Evolutionary conservation across 441 rosid species (phyloP).

Genomic region (Flueggea neowawraea): DNA sequence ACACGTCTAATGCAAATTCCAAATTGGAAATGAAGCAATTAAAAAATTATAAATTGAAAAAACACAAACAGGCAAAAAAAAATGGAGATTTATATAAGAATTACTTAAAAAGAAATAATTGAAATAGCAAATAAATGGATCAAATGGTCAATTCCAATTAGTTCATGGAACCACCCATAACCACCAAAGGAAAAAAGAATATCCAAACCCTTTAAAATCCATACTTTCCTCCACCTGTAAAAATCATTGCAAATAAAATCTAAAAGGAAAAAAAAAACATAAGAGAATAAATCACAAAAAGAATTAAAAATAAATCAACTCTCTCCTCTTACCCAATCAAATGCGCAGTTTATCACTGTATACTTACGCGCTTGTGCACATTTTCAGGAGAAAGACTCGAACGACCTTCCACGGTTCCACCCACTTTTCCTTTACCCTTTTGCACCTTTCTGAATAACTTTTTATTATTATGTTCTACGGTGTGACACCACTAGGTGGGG

Average conservation of each 20-base stretch:
- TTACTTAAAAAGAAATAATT: slow-evolving; percentile 17
- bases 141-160: slow-evolving; percentile 35
- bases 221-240: slow-evolving; percentile 18
- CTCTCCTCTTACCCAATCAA: slow-evolving; percentile 14
- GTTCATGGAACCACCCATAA: slow-evolving; percentile 27
- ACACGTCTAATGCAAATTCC: no score
- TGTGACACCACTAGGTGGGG: slow-evolving; percentile 54
- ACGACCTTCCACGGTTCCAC: no score
- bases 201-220: slow-evolving; percentile 8
- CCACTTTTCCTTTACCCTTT: no score
- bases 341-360: slow-evolving; percentile 25
- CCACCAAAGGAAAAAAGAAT: slow-evolving; percentile 22
- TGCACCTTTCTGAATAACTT: no score
- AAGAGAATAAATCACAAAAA: background rate
- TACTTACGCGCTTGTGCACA: slow-evolving; percentile 25
- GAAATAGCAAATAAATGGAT: slow-evolving; percentile 23
- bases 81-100: background rate
- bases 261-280: background rate
- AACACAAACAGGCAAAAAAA: no score
- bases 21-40: no score
- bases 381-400: slow-evolving; percentile 2
- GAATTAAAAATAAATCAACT: background rate
- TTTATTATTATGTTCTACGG: slow-evolving; percentile 33
- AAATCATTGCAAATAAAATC: slow-evolving; percentile 24
- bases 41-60: background rate